Conservation (phyloP, 164 flowering plant genomes). For the Piper longum region DNA sequence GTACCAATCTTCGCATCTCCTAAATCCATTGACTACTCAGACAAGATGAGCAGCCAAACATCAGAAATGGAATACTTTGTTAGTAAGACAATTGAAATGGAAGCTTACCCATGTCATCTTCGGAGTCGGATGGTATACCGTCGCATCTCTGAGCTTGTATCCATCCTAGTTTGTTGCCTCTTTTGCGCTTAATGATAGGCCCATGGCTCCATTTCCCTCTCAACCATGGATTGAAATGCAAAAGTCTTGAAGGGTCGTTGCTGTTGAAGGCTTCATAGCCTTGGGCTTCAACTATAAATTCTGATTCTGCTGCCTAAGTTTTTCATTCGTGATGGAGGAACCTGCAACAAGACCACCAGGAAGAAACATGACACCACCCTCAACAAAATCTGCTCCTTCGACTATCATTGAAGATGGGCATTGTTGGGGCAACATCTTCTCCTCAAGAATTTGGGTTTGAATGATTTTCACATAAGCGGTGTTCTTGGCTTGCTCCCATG, state of each 20-base stretch:
- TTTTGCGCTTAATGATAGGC: conserved; percentile 90
- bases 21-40: conserved; percentile 66
- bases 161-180: conserved; percentile 95
- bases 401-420: conserved; percentile 67
- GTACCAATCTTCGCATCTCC: conserved; percentile 85
- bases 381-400: conserved; percentile 39
- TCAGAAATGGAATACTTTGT: too few relatives aligned
- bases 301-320: conserved; percentile 78
- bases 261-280: conserved; percentile 80
- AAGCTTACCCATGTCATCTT: conserved; percentile 58
- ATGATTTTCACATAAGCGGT: conserved; percentile 20
- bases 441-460: conserved; percentile 30
- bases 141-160: conserved; percentile 86
- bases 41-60: neutral
- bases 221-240: conserved; percentile 81
- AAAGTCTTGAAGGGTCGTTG: conserved; percentile 85
- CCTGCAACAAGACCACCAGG: conserved; percentile 95
- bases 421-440: conserved; percentile 26
- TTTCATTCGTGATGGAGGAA: conserved; percentile 59
- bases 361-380: conserved; percentile 52
- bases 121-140: conserved; percentile 52
- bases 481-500: conserved; percentile 59
- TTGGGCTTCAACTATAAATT: conserved; percentile 80
- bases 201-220: conserved; percentile 72
- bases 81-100: conserved; percentile 1